Base-by-base conservation (phyloP, 768 basidiomycete species). In the Leccinum barrowsii region DNA sequence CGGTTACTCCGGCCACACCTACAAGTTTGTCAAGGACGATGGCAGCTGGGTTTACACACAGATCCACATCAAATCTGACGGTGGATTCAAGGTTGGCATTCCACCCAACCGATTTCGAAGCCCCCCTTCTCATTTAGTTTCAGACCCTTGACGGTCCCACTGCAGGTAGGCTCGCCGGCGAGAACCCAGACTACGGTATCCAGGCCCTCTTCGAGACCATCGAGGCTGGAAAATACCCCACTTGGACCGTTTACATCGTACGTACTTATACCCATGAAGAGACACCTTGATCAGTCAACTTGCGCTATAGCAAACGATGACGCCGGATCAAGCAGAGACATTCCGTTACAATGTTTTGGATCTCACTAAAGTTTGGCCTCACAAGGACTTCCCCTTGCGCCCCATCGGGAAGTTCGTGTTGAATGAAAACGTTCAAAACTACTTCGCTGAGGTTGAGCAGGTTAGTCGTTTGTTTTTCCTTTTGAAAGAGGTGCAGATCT, bases 401-500 rank as follows among this genome's bases (percentile, higher is more conserved):
- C 87, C 85, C 44, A 75, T 98, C 63, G 95, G 94, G 67, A 93
- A 87, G 71, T 77, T 97, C 56, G 88, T 90, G 21, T 81, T 92
- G 62, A 82, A 92, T 72, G 81, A 89, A 74, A 89, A 90, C 68
- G 78, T 81, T 19, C 78, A 87, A 70, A 92, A 93, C 77, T 97
- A 93, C 82, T 97, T 97, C 59, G 87, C 93, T 52, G 95, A 98
- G 77, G 87, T 94, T 49, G 95, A 98, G 74, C 94, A 98, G 78
- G 89, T 90, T 35, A 63, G 79, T 48, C 15, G 5, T 60, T 69
- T 17, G 64, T 62, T 72, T 74, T 60, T 72, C 65, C 67, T 61
- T 70, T 63, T 51, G 6, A 28, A 32, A 26, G 46, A 49, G n/a
- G 10, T n/a, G 53, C 56, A 28, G 30, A 65, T 59, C 21, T 63